Percentiles rank a stretch among this genome's conserved stretches.
phyloP scores from a whole-genome alignment of 1,284 basidiomycete genomes.

The Porodaedalea pini region DNA sequence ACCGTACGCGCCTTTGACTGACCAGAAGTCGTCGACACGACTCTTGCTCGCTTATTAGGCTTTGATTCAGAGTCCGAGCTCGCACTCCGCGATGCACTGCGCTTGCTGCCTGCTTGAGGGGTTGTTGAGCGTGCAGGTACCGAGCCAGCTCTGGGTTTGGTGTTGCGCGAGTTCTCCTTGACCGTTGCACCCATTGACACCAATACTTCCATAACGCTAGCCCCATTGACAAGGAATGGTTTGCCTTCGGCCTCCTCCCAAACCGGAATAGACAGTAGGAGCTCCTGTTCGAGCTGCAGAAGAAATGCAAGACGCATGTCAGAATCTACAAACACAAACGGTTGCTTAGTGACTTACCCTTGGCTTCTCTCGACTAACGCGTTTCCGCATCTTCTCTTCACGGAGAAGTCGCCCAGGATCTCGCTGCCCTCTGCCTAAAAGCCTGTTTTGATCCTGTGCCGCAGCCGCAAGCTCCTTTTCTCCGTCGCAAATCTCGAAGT shows the following conservation, averaged over 20 bases:
- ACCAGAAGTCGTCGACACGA: slow-evolving; percentile 9
- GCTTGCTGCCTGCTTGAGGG: slow-evolving; percentile 34
- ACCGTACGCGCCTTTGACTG: neutral
- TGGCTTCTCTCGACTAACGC: slow-evolving; percentile 93
- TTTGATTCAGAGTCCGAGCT: slow-evolving; percentile 32
- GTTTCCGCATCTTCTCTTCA: slow-evolving; percentile 97
- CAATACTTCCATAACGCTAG: slow-evolving; percentile 75
- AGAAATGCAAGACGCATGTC: slow-evolving; percentile 2
- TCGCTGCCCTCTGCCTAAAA: slow-evolving; percentile 74
- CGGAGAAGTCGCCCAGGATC: slow-evolving; percentile 77
- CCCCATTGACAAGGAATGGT: slow-evolving; percentile 84
- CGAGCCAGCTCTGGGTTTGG: slow-evolving; percentile 43
- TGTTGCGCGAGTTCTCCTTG: slow-evolving; percentile 70
- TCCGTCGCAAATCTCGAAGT: slow-evolving; percentile 89
- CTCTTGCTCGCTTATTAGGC: slow-evolving; percentile 18
- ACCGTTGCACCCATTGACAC: slow-evolving; percentile 63
- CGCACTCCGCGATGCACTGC: neutral
- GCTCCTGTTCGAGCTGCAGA: slow-evolving; percentile 80
- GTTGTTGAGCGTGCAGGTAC: slow-evolving; percentile 60
- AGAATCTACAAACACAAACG: slow-evolving; percentile 3
- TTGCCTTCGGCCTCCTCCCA: slow-evolving; percentile 85
- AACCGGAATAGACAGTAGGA: slow-evolving; percentile 72
- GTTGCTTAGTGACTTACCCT: slow-evolving; percentile 54
- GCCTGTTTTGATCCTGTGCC: slow-evolving; percentile 72
- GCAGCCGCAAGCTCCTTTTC: slow-evolving; percentile 83